Evolutionary conservation across 371 early-diverging fungal genomes (phyloP).

Genomic region (Neoconidiobolus thromboides): DNA sequence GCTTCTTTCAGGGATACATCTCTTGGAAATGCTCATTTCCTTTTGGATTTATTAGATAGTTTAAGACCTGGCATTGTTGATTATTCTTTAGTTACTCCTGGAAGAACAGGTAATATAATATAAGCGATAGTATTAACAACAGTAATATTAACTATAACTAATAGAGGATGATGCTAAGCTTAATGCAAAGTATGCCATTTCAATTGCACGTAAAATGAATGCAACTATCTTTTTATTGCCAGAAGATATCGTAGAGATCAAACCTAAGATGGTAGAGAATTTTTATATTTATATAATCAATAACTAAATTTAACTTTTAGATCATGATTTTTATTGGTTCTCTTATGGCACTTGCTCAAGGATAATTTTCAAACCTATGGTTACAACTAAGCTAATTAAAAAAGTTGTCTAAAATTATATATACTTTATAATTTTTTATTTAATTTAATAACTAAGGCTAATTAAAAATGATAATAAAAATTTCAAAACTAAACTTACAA

Average conservation of each 20-base stretch:
- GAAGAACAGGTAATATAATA: conserved; percentile 17
- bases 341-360: background rate
- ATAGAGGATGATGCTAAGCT: conserved; percentile 68
- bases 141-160: conserved; percentile 6
- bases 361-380: too few species aligned
- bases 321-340: conserved; percentile 6
- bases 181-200: conserved; percentile 89
- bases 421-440: too few species aligned
- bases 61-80: conserved; percentile 81
- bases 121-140: conserved; percentile 6
- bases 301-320: background rate
- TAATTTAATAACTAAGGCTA: too few species aligned
- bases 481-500: background rate
- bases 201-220: conserved; percentile 91
- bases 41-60: conserved; percentile 81
- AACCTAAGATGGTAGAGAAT: conserved; percentile 57
- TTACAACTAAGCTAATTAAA: too few species aligned
- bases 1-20: conserved; percentile 63
- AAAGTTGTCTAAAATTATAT: too few species aligned
- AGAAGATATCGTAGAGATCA: conserved; percentile 90
- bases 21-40: conserved; percentile 57
- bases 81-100: conserved; percentile 61
- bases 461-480: too few species aligned
- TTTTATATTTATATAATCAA: background rate
- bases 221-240: conserved; percentile 95